Evolutionary conservation across 2,329 filamentous ascomycete species (phyloP).

Genomic region (Pestalotiopsis sp.): DNA sequence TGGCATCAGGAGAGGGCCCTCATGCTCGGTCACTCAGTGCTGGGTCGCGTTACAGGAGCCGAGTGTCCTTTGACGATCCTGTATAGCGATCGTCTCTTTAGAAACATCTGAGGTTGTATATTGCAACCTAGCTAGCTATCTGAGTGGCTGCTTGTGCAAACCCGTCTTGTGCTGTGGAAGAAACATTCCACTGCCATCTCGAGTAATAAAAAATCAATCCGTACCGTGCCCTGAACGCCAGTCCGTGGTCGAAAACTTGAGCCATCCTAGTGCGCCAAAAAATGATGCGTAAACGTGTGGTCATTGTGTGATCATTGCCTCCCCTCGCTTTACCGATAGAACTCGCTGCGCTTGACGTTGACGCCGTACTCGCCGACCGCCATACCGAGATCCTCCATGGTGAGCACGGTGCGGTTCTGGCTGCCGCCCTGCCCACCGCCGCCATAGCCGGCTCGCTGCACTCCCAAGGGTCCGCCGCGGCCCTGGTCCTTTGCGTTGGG

Average conservation of each 20-base stretch:
- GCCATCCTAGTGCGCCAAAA: background rate
- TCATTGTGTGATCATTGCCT: background rate
- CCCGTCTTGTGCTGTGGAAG: background rate
- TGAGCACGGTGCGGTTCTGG: constrained; percentile 90
- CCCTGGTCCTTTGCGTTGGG: constrained; percentile 60
- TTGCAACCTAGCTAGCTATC: background rate
- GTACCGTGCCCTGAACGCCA: constrained; percentile 1
- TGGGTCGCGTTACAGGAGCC: no score
- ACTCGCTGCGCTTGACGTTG: constrained; percentile 96
- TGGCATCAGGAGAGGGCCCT: no score
- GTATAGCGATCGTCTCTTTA: background rate
- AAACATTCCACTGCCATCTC: background rate
- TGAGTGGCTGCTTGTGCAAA: background rate
- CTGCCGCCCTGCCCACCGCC: constrained; percentile 88
- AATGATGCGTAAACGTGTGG: background rate
- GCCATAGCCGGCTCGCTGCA: constrained; percentile 78
- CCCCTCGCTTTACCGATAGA: constrained; percentile 69
- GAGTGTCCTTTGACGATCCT: background rate
- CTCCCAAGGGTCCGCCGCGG: constrained; percentile 65
- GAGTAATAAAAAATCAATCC: background rate
- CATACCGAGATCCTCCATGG: constrained; percentile 99
- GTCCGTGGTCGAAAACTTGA: background rate
- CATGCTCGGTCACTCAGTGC: no score
- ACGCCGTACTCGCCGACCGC: constrained; percentile 97
- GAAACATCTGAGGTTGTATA: background rate